Evolutionary conservation across 495 filamentous ascomycete genomes (phyloP), one percentile per base, ranked within the genome.

Genomic region (Hapsidospora chrysogenum): DNA sequence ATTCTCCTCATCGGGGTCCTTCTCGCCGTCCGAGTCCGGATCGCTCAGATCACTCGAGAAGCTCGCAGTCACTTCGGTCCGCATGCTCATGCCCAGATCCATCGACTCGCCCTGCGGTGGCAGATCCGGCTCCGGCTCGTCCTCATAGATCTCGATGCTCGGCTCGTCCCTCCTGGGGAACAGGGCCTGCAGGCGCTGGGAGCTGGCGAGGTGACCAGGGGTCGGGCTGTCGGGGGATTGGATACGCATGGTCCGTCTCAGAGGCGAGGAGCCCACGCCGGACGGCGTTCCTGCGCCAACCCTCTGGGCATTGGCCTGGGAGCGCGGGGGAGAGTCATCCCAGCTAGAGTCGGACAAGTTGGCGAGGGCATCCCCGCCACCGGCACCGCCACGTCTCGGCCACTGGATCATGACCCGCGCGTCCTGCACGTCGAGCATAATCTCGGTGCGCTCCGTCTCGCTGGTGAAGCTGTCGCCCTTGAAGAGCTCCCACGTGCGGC

Each of bases 361-460:
- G 13, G 70, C 64, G n/a, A 76, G 62, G 23, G 63, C 66, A 42
- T 72, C 66, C 30, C 68, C 63, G 46, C 72, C 76, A 29, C 63
- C 56, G n/a, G 29, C 9, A 8, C 19, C 17, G 37, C 74, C 70
- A 31, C 52, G 62, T 37, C 59, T 68, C 18, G 89, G 89, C 89
- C 89, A 97, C 51, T 72, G 70, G 33, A 97, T 56, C 52, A 92
- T 57, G 5, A 95, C 85, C 30, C 89, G 74, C 33, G 87, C 77
- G 46, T 95, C 85, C 37, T 92, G 83, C 20, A 95, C 85, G 60
- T 96, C 85, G 37, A 96, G 60, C 78, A 97, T 92, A 48, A 97
- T 86, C 49, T 93, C 84, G 22, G 75, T 78, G 48, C 76, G 67
- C 50, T 87, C 85, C 28, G 83, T 86, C 56, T 92, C 83, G 36